Conservation (phyloP, 1,139 yeast species). For the Pichia sp. region DNA sequence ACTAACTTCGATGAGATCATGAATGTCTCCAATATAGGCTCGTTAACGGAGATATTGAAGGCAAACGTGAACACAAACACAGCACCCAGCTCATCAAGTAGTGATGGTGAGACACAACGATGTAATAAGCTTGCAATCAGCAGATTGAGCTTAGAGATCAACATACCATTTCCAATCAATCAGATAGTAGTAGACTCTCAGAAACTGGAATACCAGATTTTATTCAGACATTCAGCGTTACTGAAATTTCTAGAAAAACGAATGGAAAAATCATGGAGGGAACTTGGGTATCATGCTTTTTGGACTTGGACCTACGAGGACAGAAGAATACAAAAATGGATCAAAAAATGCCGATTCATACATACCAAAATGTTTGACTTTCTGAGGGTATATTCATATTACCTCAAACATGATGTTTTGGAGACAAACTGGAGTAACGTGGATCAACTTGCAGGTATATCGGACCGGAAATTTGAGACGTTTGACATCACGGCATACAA, state of each 20-base stretch:
- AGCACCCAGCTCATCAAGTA: slow-evolving; percentile 10
- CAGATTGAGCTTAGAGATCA: slow-evolving; percentile 57
- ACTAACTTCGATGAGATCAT: slow-evolving; percentile 53
- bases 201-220: slow-evolving; percentile 69
- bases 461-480: slow-evolving; percentile 20
- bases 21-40: slow-evolving; percentile 32
- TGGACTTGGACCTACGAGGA: slow-evolving; percentile 53
- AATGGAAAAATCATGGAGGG: slow-evolving; percentile 67
- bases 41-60: slow-evolving; percentile 34
- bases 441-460: slow-evolving; percentile 23
- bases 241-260: slow-evolving; percentile 55
- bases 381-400: slow-evolving; percentile 47
- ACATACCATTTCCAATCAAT: slow-evolving; percentile 82
- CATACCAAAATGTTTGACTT: slow-evolving; percentile 60
- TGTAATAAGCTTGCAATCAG: slow-evolving; percentile 37
- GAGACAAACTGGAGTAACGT: slow-evolving; percentile 48
- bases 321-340: slow-evolving; percentile 45
- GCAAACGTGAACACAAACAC: slow-evolving; percentile 31
- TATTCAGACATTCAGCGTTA: slow-evolving; percentile 65
- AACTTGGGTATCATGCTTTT: slow-evolving; percentile 54
- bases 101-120: slow-evolving; percentile 7
- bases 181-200: slow-evolving; percentile 65
- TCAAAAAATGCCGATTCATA: slow-evolving; percentile 47
- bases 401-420: slow-evolving; percentile 54
- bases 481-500: slow-evolving; percentile 47